Evolutionary conservation across 179 eudicot species (phyloP).

Genomic region (Amaranthus tricolor): DNA sequence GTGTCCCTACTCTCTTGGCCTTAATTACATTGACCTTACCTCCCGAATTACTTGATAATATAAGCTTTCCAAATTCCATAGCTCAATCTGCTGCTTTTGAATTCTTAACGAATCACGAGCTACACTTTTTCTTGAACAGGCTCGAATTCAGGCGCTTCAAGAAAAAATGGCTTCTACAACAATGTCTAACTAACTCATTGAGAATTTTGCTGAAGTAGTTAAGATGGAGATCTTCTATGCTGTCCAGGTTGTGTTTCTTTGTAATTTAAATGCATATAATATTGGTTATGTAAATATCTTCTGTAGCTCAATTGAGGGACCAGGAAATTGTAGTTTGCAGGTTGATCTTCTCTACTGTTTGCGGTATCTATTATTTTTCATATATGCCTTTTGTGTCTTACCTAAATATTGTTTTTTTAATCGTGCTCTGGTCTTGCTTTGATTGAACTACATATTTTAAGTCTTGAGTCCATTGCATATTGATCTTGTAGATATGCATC

Average conservation of each 20-base stretch:
- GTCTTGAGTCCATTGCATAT: background rate
- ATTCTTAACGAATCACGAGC: background rate
- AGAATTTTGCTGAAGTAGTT: constrained; percentile 12
- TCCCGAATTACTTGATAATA: background rate
- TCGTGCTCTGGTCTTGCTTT: background rate
- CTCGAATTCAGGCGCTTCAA: constrained; percentile 55
- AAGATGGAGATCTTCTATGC: constrained; percentile 6
- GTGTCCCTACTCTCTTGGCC: background rate
- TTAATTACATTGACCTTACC: background rate
- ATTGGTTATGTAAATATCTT: background rate
- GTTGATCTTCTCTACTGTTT: background rate
- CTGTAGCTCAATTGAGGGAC: background rate
- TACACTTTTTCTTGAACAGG: constrained; percentile 30
- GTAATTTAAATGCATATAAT: background rate
- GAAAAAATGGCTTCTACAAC: constrained; percentile 39
- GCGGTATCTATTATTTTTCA: background rate
- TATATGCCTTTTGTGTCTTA: background rate
- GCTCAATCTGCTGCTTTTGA: background rate
- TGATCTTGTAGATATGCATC: background rate
- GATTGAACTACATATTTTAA: background rate
- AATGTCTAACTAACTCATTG: constrained; percentile 29
- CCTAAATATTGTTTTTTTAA: background rate
- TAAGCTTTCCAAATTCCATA: background rate
- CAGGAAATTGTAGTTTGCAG: background rate
- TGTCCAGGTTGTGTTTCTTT: constrained; percentile 14